A percentile compares a stretch with the other conserved stretches of the same genome.
These are phyloP conservation scores for Cenchrus fungigraminus DNA, from an alignment of 176 grass and related monocot species.

Conservation along the genomic window DNA sequence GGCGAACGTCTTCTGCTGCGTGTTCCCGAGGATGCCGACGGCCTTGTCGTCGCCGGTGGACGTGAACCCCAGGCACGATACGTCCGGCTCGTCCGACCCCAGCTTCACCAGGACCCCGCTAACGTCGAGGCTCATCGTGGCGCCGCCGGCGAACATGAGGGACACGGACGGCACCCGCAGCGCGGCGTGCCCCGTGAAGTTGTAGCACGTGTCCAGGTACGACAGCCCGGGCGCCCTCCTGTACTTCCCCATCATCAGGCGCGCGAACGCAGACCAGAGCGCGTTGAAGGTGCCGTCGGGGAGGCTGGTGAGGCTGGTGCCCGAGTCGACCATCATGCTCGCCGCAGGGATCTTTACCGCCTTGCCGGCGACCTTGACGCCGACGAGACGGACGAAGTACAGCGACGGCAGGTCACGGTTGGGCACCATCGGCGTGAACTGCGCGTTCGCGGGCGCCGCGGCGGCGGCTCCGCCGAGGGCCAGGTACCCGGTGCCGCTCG, in stretches of 20 bases:
- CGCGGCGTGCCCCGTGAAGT: constrained; percentile 54
- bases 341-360: constrained; percentile 20
- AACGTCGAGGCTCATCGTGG: constrained; percentile 49
- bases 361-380: constrained; percentile 53
- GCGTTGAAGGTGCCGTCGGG: constrained; percentile 54
- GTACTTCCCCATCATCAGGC: constrained; percentile 63
- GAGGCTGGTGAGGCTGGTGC: constrained; percentile 75
- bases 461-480: constrained; percentile 36
- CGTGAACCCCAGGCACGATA: constrained; percentile 75
- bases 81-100: constrained; percentile 37
- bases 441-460: constrained; percentile 14
- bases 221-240: constrained; percentile 49
- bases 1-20: constrained; percentile 70
- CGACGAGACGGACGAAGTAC: constrained; percentile 54
- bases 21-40: constrained; percentile 67
- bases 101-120: constrained; percentile 51
- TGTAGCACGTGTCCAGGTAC: constrained; percentile 86
- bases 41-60: constrained; percentile 45
- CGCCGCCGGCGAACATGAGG: constrained; percentile 61
- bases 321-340: constrained; percentile 67
- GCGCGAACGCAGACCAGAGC: constrained; percentile 51
- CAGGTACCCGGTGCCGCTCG: constrained; percentile 56
- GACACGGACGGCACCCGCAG: constrained; percentile 59
- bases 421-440: constrained; percentile 64
- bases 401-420: constrained; percentile 48